Conservation (phyloP, 352 stramenopile species). For the Phytophthora vignae region DNA sequence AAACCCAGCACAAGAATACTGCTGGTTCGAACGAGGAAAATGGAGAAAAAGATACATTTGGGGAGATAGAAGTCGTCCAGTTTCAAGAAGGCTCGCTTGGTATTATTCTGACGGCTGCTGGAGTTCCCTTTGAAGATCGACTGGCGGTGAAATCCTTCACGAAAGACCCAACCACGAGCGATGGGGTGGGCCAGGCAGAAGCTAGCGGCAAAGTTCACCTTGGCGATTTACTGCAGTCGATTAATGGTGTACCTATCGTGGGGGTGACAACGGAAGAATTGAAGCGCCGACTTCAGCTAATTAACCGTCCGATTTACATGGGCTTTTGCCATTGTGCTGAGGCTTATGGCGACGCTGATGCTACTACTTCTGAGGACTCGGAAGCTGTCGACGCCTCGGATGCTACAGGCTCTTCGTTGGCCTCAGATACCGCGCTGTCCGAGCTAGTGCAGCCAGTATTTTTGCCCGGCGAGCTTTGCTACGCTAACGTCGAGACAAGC, state of each 20-base stretch:
- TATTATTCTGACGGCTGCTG: constrained; percentile 70
- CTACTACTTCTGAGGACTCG: constrained; percentile 17
- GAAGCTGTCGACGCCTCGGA: constrained; percentile 11
- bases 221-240: constrained; percentile 79
- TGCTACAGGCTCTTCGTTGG: not conserved
- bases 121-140: constrained; percentile 52
- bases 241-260: constrained; percentile 82
- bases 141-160: constrained; percentile 85
- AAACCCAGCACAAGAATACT: constrained; percentile 16
- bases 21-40: not conserved
- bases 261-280: constrained; percentile 82
- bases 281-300: constrained; percentile 78
- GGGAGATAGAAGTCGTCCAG: constrained; percentile 58
- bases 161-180: constrained; percentile 37
- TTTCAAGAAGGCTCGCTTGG: constrained; percentile 74
- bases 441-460: constrained; percentile 45
- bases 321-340: constrained; percentile 63
- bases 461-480: constrained; percentile 80
- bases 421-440: constrained; percentile 17
- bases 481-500: constrained; percentile 79
- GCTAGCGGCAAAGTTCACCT: constrained; percentile 66
- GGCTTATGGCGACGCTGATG: constrained; percentile 7
- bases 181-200: constrained; percentile 63
- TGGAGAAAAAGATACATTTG: not conserved
- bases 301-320: constrained; percentile 73